A percentile compares a stretch with the other conserved stretches of the same genome.
phyloP scores from a whole-genome alignment of 139 green algal species.

The Picochlorum sp. region DNA sequence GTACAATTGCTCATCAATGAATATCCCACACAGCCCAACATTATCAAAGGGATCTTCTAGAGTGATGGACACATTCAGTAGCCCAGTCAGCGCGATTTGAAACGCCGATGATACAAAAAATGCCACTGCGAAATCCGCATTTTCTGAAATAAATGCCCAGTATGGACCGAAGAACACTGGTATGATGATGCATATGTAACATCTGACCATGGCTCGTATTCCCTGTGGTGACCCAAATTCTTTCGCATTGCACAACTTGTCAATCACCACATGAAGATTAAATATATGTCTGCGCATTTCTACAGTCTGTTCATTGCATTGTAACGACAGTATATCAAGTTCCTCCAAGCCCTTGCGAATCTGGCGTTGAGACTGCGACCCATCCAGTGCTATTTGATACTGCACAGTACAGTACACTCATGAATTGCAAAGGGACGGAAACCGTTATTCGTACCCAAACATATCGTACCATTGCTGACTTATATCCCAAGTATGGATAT shows the following conservation, averaged over 20 bases:
- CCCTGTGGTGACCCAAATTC: slow-evolving; percentile 42
- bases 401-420: not conserved
- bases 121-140: slow-evolving; percentile 33
- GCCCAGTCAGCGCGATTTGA: slow-evolving; percentile 29
- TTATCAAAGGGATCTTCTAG: slow-evolving; percentile 60
- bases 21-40: slow-evolving; percentile 45
- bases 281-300: slow-evolving; percentile 7
- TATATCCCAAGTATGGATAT: slow-evolving; percentile 40
- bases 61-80: slow-evolving; percentile 38
- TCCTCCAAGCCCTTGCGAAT: not conserved
- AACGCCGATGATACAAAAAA: slow-evolving; percentile 38
- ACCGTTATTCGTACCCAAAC: not conserved
- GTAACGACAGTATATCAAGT: slow-evolving; percentile 4
- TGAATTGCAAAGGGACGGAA: not conserved
- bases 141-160: slow-evolving; percentile 26
- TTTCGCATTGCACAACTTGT: slow-evolving; percentile 44
- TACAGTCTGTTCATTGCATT: not conserved
- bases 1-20: slow-evolving; percentile 37
- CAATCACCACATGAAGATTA: slow-evolving; percentile 24
- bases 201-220: slow-evolving; percentile 17
- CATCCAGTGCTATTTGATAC: slow-evolving; percentile 27
- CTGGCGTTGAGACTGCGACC: slow-evolving; percentile 1
- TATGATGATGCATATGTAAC: slow-evolving; percentile 42
- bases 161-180: slow-evolving; percentile 54
- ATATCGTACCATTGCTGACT: slow-evolving; percentile 34